Evolutionary conservation across 2,329 filamentous ascomycete species (phyloP), one percentile per base, ranked within the genome.

Genomic region (Monosporascus sp.): DNA sequence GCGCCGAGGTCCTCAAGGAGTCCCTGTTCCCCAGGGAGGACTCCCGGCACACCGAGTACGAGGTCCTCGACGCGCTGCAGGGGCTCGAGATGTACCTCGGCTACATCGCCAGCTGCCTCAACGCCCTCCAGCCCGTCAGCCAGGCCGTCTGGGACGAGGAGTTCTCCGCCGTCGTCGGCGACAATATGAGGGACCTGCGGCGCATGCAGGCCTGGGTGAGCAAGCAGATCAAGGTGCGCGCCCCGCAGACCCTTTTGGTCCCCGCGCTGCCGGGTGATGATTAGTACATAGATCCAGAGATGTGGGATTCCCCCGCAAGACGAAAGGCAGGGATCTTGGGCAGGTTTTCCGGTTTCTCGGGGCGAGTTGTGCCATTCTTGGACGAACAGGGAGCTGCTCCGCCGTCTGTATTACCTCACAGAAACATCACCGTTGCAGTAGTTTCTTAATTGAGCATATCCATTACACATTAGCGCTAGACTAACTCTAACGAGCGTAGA

Each of bases 211-310:
- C 60, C 4, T 71, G 68, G 68, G 61, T 61, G 11, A 55, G 51
- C 20, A 58, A 68, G 51, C 68, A 71, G 58, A 63, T 72, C 37
- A 66, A 64, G 50, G 63, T 67, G 3, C 59, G 65, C 48, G 60
- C 59, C 45, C 66, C 68, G 25, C 69, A 71, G 58, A 67, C 66
- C 8, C 53, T 71, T n/a, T 52, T 71, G n/a, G 67, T 70, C 15
- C 69, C 68, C 58, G 56, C 51, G 55, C 48, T 22, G 44, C 44
- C 43, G 31, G 31, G 31, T 5, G 31, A 11, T 5, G 31, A 35
- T 35, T 35, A 35, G 11, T 35, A 14, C 11, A 35, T 14, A 35
- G 11, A 35, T 14, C 31, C 31, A 5, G 31, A 35, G 31, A 35
- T 14, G 31, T 35, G 31, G 31, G 11, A 14, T 35, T 14, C 25